phyloP scores from a whole-genome alignment of 1,284 basidiomycete genomes.

The Inonotus obliquus region DNA sequence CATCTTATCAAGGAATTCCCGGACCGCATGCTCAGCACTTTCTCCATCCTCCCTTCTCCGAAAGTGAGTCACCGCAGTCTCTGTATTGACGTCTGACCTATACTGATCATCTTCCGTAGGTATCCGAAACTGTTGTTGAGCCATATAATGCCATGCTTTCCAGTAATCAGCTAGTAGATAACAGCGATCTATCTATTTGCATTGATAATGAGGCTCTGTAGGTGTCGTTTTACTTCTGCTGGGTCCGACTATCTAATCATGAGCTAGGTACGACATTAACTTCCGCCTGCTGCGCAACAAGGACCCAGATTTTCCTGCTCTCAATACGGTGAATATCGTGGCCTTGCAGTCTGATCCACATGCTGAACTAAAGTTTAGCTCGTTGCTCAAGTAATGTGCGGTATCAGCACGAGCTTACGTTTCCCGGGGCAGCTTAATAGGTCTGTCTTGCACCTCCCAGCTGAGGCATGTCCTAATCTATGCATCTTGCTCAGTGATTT shows the following conservation, averaged over 20 bases:
- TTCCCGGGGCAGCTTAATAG: slow-evolving; percentile 95
- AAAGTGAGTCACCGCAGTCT: slow-evolving; percentile 44
- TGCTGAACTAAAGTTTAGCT: slow-evolving; percentile 39
- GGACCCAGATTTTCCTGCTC: slow-evolving; percentile 65
- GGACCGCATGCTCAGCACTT: slow-evolving; percentile 92
- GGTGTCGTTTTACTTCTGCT: slow-evolving; percentile 24
- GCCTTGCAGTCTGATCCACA: slow-evolving; percentile 18
- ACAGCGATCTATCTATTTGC: slow-evolving; percentile 86
- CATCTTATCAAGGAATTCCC: slow-evolving; percentile 69
- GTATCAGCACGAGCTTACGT: slow-evolving; percentile 84
- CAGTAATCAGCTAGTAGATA: slow-evolving; percentile 88
- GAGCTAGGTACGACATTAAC: slow-evolving; percentile 66
- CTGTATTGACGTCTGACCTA: not conserved
- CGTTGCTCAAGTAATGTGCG: slow-evolving; percentile 84
- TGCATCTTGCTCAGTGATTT: slow-evolving; percentile 60
- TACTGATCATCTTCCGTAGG: slow-evolving; percentile 34
- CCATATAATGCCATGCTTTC: slow-evolving; percentile 92
- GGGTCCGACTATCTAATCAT: not conserved
- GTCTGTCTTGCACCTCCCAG: slow-evolving; percentile 30
- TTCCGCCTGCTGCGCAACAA: slow-evolving; percentile 71
- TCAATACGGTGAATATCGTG: slow-evolving; percentile 64
- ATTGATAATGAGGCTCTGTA: slow-evolving; percentile 93
- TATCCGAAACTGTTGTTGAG: slow-evolving; percentile 96
- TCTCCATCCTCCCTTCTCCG: slow-evolving; percentile 88
- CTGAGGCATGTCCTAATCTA: not conserved